phyloP scores from a whole-genome alignment of 768 basidiomycete species.

The Gautieria morchelliformis region DNA sequence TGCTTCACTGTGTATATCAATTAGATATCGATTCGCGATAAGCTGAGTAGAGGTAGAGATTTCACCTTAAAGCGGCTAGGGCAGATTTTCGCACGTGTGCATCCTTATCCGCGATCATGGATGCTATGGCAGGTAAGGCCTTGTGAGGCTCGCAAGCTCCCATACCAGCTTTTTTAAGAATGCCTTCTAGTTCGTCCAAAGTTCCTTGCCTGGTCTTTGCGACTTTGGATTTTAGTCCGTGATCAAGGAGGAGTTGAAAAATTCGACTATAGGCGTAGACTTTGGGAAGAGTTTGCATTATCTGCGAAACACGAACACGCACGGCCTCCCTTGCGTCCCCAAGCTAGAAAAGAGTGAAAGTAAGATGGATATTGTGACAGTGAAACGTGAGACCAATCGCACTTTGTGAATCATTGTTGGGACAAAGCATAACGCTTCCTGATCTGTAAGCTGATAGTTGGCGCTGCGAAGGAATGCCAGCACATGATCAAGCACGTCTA shows the following conservation, averaged over 20 bases:
- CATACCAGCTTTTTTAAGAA: slow-evolving; percentile 78
- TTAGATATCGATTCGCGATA: slow-evolving; percentile 9
- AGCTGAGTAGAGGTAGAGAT: slow-evolving; percentile 10
- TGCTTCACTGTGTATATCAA: slow-evolving; percentile 47
- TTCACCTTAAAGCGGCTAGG: slow-evolving; percentile 68
- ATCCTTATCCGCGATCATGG: slow-evolving; percentile 84
- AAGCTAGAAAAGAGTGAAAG: slow-evolving; percentile 41
- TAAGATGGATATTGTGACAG: not conserved
- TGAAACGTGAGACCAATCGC: slow-evolving; percentile 2
- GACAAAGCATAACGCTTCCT: slow-evolving; percentile 80
- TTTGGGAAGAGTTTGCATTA: slow-evolving; percentile 77
- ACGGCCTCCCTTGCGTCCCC: slow-evolving; percentile 86
- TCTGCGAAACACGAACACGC: slow-evolving; percentile 67
- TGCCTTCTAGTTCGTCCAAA: slow-evolving; percentile 67
- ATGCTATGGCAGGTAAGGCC: slow-evolving; percentile 67
- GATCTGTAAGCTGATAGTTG: slow-evolving; percentile 73
- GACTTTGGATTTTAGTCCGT: slow-evolving; percentile 84
- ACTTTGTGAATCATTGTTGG: slow-evolving; percentile 89
- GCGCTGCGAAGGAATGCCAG: slow-evolving; percentile 63
- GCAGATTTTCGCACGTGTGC: slow-evolving; percentile 82
- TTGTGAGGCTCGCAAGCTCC: slow-evolving; percentile 72
- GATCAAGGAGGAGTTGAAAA: slow-evolving; percentile 78
- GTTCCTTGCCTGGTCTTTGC: slow-evolving; percentile 85
- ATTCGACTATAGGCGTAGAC: slow-evolving; percentile 91
- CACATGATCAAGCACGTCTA: slow-evolving; percentile 79